A percentile compares a stretch with the other conserved stretches of the same genome.
Conservation (phyloP, 2,329 filamentous ascomycete genomes). For the Botrytis sinoallii region DNA sequence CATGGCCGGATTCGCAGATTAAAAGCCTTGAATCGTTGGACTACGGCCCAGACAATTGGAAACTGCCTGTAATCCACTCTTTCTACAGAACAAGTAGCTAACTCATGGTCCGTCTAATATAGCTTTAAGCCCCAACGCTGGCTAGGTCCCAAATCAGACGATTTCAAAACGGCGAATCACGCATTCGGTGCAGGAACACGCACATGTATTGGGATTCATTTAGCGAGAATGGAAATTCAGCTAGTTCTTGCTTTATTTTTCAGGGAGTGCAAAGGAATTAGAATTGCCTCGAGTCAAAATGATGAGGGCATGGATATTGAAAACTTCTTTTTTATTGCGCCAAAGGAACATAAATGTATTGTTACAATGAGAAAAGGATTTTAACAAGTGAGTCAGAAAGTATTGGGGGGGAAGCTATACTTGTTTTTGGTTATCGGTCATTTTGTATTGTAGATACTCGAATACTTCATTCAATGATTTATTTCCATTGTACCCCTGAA, state of each 20-base stretch:
- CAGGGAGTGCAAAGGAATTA: neutral
- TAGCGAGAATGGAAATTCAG: conserved; percentile 1
- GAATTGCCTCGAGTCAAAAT: neutral
- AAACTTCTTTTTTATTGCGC: neutral
- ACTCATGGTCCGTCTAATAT: neutral
- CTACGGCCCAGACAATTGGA: too few species aligned
- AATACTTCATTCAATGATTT: neutral
- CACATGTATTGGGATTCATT: neutral
- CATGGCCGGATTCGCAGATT: too few species aligned
- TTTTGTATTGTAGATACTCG: neutral
- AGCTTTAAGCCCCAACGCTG: neutral
- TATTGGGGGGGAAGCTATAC: accelerated
- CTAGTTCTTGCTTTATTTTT: neutral
- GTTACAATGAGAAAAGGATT: neutral
- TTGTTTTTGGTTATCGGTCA: neutral
- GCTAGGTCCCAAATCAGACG: neutral
- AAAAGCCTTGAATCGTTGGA: too few species aligned
- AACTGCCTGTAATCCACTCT: too few species aligned
- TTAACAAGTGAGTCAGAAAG: accelerated
- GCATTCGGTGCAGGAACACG: conserved; percentile 4
- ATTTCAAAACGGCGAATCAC: neutral
- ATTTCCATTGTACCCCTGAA: accelerated
- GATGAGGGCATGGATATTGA: neutral
- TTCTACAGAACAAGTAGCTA: neutral
- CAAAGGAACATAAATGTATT: neutral